A percentile compares a stretch with the other conserved stretches of the same genome.
These are phyloP conservation scores for Agapanthus africanus DNA, from an alignment of 106 monocot genomes.

Conservation along the genomic window DNA sequence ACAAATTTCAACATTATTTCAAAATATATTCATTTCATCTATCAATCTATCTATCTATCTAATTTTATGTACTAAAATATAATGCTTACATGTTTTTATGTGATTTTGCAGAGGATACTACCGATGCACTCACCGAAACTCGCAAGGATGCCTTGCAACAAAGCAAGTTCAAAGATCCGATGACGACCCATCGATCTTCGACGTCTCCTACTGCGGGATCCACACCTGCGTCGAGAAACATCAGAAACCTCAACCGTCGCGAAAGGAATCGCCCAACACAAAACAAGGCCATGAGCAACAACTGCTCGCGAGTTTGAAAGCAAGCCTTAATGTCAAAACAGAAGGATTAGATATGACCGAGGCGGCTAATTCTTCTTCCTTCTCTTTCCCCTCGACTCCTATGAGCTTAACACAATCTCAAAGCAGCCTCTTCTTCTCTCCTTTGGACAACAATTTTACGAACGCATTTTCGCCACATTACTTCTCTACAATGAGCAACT, in stretches of 20 bases:
- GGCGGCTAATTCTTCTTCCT: neutral
- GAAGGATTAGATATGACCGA: neutral
- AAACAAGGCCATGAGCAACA: neutral
- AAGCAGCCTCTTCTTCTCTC: neutral
- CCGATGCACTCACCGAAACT: constrained; percentile 48
- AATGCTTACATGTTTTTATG: neutral
- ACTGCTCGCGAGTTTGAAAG: constrained; percentile 20
- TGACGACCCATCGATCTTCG: constrained; percentile 32
- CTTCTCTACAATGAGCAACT: neutral
- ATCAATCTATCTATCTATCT: no score
- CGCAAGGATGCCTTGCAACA: constrained; percentile 43
- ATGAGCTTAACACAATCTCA: neutral
- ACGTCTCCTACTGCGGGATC: constrained; percentile 36
- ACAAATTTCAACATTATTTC: no score
- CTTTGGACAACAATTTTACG: neutral
- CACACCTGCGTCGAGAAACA: constrained; percentile 35
- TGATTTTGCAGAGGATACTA: constrained; percentile 46
- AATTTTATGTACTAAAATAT: neutral
- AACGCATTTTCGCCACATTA: neutral
- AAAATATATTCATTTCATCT: neutral
- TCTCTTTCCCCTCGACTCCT: neutral
- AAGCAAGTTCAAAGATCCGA: constrained; percentile 66
- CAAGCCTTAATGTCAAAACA: constrained; percentile 25
- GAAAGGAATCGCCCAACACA: neutral
- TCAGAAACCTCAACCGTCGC: neutral